These are phyloP conservation scores for Pythium myriotylum DNA, from an alignment of 352 stramenopile genomes.

Conservation along the genomic window DNA sequence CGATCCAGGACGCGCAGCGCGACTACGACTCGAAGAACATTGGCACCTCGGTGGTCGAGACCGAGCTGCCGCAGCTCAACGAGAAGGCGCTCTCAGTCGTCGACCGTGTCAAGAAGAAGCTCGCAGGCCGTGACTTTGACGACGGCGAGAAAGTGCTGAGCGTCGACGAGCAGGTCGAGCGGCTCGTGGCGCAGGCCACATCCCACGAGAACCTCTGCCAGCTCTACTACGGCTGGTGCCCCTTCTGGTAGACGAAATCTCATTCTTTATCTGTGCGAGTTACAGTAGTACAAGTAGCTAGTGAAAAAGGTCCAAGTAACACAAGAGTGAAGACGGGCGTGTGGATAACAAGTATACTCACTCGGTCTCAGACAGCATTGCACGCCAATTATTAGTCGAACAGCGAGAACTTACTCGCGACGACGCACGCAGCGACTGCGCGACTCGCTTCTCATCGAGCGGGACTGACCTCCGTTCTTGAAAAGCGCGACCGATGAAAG, in stretches of 20 bases:
- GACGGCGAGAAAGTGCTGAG: constrained; percentile 78
- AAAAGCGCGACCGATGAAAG: constrained; percentile 6
- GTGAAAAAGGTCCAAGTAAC: too few species aligned
- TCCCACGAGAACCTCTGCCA: constrained; percentile 99
- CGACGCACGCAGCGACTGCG: background rate
- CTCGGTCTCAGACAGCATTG: too few species aligned
- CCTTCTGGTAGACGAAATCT: constrained; percentile 69
- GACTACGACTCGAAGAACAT: constrained; percentile 61
- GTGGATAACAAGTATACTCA: too few species aligned
- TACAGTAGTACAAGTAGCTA: constrained; percentile 5
- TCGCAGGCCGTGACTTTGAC: constrained; percentile 98
- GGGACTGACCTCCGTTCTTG: background rate
- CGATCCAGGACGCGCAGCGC: constrained; percentile 58
- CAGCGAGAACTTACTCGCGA: background rate
- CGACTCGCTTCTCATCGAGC: background rate
- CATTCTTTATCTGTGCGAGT: background rate
- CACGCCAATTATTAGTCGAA: too few species aligned
- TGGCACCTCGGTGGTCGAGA: constrained; percentile 55
- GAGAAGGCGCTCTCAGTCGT: constrained; percentile 96
- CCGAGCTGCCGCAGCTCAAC: constrained; percentile 81
- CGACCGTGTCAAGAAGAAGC: constrained; percentile 98
- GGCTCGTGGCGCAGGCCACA: constrained; percentile 98
- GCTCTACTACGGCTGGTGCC: constrained; percentile 98
- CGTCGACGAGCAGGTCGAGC: constrained; percentile 95
- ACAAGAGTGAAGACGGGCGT: too few species aligned